A percentile compares a stretch with the other conserved stretches of the same genome.
Conservation (phyloP, 306 rosid species). For the Sicyos baderoa region DNA sequence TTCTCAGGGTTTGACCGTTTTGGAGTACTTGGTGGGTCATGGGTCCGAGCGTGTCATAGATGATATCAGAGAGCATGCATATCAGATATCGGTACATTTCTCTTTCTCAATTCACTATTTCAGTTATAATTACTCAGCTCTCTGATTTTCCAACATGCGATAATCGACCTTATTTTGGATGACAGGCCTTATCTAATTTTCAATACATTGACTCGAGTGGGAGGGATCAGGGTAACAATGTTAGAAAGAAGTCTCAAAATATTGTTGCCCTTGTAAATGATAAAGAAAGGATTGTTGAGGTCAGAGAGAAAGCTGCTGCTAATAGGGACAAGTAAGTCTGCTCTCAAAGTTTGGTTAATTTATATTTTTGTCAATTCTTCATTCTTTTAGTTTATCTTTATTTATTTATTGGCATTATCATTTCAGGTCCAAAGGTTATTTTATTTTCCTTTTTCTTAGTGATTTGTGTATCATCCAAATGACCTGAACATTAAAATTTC, state of each 20-base stretch:
- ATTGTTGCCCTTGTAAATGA: constrained; percentile 77
- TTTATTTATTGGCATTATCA: background rate
- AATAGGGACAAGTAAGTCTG: constrained; percentile 71
- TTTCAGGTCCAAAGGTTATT: background rate
- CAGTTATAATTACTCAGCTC: constrained; percentile 12
- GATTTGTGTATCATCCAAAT: too few species aligned
- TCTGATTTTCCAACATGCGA: constrained; percentile 17
- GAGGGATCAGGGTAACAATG: constrained; percentile 89
- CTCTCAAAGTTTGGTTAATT: constrained; percentile 4
- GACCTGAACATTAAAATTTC: background rate
- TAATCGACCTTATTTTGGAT: constrained; percentile 8
- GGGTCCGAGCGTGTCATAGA: constrained; percentile 96
- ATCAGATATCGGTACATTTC: constrained; percentile 89
- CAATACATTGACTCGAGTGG: constrained; percentile 85
- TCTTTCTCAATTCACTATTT: background rate
- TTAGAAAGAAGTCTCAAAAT: constrained; percentile 79
- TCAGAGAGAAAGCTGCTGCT: constrained; percentile 80
- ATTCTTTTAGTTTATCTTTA: constrained; percentile 10
- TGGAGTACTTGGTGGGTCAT: constrained; percentile 88
- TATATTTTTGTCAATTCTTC: constrained; percentile 7
- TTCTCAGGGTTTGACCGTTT: constrained; percentile 69
- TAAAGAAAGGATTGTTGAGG: constrained; percentile 72
- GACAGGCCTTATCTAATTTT: constrained; percentile 67
- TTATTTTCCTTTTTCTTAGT: background rate
- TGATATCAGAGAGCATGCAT: constrained; percentile 85